Percentiles rank a stretch among this genome's conserved stretches.
Evolutionary conservation across 1,284 basidiomycete genomes (phyloP).

Genomic region (Pisolithus thermaeus): DNA sequence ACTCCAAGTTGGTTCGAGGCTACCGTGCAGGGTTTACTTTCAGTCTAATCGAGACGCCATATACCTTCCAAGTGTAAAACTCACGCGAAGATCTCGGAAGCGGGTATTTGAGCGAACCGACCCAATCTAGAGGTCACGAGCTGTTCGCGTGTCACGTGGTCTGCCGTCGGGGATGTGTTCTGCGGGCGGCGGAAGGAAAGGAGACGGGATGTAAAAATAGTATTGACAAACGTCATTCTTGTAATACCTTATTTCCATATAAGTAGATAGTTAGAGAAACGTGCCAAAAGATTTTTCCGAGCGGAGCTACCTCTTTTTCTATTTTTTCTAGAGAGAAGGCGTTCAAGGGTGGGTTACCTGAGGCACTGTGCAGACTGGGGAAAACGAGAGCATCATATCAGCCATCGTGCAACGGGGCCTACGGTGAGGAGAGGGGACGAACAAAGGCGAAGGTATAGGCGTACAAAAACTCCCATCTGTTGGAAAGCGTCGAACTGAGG

Average conservation of each 20-base stretch:
- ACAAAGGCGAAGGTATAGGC: conserved; percentile 26
- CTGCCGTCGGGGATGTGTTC: not conserved
- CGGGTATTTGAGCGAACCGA: conserved; percentile 22
- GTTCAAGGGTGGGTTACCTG: conserved; percentile 31
- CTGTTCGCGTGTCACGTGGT: conserved; percentile 15
- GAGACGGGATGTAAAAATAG: conserved; percentile 18
- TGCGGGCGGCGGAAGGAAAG: conserved; percentile 10
- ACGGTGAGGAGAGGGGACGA: conserved; percentile 7
- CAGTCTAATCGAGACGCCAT: not conserved
- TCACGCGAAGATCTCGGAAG: conserved; percentile 14
- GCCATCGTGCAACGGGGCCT: no score
- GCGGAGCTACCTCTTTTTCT: conserved; percentile 11
- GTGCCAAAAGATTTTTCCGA: not conserved
- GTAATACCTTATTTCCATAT: conserved; percentile 3
- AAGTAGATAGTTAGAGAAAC: conserved; percentile 6
- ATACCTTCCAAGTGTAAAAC: conserved; percentile 4
- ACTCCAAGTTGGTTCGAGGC: conserved; percentile 22
- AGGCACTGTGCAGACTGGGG: conserved; percentile 20
- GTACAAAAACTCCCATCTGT: conserved; percentile 31
- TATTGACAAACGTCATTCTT: conserved; percentile 19
- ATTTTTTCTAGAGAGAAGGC: not conserved
- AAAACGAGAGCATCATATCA: not conserved
- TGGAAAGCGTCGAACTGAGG: conserved; percentile 23
- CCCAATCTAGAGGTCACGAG: conserved; percentile 19
- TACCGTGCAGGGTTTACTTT: conserved; percentile 9